These are phyloP conservation scores for Raffaelea albimanens DNA, from an alignment of 2,329 filamentous ascomycete species.

Conservation along the genomic window DNA sequence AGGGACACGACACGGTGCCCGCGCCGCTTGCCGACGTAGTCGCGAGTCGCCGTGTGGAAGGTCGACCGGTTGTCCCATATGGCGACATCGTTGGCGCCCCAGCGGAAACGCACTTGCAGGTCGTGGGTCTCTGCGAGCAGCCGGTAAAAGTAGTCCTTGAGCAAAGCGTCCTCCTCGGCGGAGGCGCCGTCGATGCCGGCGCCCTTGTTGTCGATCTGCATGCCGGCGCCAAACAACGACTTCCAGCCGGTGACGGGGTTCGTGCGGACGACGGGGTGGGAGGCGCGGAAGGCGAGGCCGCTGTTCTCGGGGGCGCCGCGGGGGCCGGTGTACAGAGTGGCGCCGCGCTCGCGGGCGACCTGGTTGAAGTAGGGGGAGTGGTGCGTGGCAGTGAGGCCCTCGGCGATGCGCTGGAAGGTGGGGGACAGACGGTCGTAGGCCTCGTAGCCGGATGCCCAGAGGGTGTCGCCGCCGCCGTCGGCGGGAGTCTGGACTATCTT, in stretches of 20 bases:
- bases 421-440: conserved; percentile 37
- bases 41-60: conserved; percentile 49
- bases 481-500: conserved; percentile 36
- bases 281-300: conserved; percentile 36
- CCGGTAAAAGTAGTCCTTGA: conserved; percentile 31
- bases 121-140: conserved; percentile 37
- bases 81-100: conserved; percentile 36
- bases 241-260: conserved; percentile 59
- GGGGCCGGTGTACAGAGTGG: conserved; percentile 8
- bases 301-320: conserved; percentile 46
- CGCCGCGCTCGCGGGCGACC: conserved; percentile 28
- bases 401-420: conserved; percentile 36
- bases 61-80: conserved; percentile 54
- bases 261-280: conserved; percentile 49
- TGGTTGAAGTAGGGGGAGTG: conserved; percentile 20
- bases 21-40: conserved; percentile 43
- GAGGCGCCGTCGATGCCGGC: conserved; percentile 32
- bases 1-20: conserved; percentile 44
- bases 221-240: conserved; percentile 35
- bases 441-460: conserved; percentile 33
- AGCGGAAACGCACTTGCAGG: conserved; percentile 37
- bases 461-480: conserved; percentile 27
- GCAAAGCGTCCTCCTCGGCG: conserved; percentile 28
- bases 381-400: conserved; percentile 31
- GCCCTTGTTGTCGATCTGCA: conserved; percentile 21